Evolutionary conservation across 2,329 filamentous ascomycete species (phyloP).

Genomic region (Exophiala lecanii-corni): DNA sequence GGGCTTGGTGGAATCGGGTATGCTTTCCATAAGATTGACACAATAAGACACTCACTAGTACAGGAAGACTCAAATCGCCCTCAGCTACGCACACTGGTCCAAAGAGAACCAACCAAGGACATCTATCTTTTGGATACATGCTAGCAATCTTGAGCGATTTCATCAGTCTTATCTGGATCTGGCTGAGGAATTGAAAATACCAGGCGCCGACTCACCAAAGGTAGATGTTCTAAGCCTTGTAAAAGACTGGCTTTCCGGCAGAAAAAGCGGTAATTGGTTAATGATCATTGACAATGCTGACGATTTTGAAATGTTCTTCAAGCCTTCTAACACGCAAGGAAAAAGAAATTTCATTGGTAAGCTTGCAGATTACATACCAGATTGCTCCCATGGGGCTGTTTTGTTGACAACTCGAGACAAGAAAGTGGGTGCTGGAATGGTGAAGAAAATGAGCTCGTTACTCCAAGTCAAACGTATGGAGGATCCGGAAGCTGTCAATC

Average conservation of each 20-base stretch:
- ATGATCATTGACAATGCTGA: constrained; percentile 26
- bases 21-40: not conserved
- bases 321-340: not conserved
- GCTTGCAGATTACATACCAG: constrained; percentile 13
- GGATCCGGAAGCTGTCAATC: not conserved
- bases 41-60: constrained; percentile 9
- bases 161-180: constrained; percentile 23
- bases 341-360: constrained; percentile 1
- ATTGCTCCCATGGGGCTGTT: constrained; percentile 13
- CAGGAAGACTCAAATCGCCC: constrained; percentile 35
- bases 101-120: constrained; percentile 19
- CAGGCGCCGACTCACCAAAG: constrained; percentile 4
- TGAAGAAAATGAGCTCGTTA: not conserved
- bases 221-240: constrained; percentile 3
- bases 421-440: constrained; percentile 5
- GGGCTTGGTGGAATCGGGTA: constrained; percentile 29
- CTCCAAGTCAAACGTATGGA: not conserved
- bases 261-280: constrained; percentile 18
- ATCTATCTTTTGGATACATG: constrained; percentile 35
- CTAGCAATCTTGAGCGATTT: constrained; percentile 31
- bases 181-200: constrained; percentile 3
- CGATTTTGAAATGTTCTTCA: constrained; percentile 14
- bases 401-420: constrained; percentile 19
- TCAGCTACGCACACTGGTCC: constrained; percentile 30
- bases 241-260: constrained; percentile 6